Conservation (phyloP, 2,329 filamentous ascomycete species). For the Stagonosporopsis vannaccii region DNA sequence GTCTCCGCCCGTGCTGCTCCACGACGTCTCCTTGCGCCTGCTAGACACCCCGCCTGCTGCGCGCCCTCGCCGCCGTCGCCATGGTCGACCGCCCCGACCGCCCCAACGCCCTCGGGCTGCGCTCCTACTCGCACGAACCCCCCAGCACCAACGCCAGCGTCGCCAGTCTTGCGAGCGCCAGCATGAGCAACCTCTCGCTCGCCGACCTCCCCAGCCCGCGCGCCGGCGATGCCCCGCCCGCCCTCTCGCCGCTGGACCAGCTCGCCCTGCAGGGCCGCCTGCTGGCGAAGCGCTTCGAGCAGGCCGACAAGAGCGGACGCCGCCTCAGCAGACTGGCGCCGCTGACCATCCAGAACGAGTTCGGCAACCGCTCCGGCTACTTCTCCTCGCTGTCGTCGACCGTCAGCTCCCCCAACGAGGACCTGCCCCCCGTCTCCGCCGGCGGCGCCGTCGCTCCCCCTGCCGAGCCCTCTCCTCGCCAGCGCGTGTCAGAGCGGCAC, state of each 20-base stretch:
- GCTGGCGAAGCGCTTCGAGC: constrained; percentile 85
- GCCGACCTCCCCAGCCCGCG: constrained; percentile 57
- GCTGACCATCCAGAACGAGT: constrained; percentile 80
- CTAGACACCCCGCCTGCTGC: constrained; percentile 14
- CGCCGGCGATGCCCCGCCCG: constrained; percentile 74
- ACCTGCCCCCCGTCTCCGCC: constrained; percentile 39
- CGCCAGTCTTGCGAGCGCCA: constrained; percentile 34
- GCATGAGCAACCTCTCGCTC: constrained; percentile 44
- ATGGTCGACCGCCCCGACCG: constrained; percentile 41
- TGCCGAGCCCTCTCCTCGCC: constrained; percentile 37
- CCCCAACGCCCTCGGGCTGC: constrained; percentile 44
- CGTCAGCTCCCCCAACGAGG: constrained; percentile 63
- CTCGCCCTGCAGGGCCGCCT: constrained; percentile 91
- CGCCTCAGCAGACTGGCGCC: constrained; percentile 87
- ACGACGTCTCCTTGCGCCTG: constrained; percentile 34
- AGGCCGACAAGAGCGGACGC: constrained; percentile 72
- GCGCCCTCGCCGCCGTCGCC: constrained; percentile 14
- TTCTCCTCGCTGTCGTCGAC: constrained; percentile 73
- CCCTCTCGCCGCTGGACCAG: constrained; percentile 92
- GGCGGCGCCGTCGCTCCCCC: constrained; percentile 22
- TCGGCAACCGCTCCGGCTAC: constrained; percentile 80
- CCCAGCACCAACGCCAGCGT: constrained; percentile 28
- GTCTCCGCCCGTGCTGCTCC: constrained; percentile 30
- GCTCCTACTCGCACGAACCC: constrained; percentile 43
- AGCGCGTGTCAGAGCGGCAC: constrained; percentile 43